These are phyloP conservation scores for Berkeleyomyces basicola DNA, from an alignment of 2,329 filamentous ascomycete genomes.

Conservation along the genomic window DNA sequence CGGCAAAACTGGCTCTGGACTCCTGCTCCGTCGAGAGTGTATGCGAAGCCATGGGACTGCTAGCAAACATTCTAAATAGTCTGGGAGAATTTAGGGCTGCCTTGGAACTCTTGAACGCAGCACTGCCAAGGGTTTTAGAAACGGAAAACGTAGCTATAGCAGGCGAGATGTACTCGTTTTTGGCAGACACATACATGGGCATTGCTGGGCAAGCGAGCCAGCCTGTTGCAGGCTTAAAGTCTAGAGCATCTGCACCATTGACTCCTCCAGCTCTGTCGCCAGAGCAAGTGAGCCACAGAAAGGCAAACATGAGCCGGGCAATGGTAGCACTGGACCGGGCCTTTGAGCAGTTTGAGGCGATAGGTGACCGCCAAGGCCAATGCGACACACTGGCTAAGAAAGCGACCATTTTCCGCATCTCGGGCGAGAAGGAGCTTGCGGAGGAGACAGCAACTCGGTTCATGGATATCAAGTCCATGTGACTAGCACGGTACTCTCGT, in stretches of 20 bases:
- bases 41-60: constrained; percentile 52
- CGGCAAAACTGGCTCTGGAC: constrained; percentile 56
- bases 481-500: background rate
- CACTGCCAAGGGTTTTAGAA: constrained; percentile 64
- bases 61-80: constrained; percentile 52
- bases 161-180: constrained; percentile 49
- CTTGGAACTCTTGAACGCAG: constrained; percentile 43
- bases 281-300: background rate
- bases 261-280: constrained; percentile 21
- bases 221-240: background rate
- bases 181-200: constrained; percentile 68
- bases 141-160: constrained; percentile 44
- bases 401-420: constrained; percentile 55
- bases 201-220: constrained; percentile 38
- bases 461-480: background rate
- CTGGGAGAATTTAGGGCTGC: constrained; percentile 56
- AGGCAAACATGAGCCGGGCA: constrained; percentile 19
- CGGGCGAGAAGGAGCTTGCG: constrained; percentile 45
- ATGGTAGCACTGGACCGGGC: constrained; percentile 30
- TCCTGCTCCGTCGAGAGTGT: constrained; percentile 51
- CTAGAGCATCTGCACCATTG: background rate
- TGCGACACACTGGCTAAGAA: constrained; percentile 73
- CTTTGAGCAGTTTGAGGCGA: constrained; percentile 44
- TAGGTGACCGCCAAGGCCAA: constrained; percentile 50
- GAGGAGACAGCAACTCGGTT: constrained; percentile 18